Evolutionary conservation across 2,329 filamentous ascomycete genomes (phyloP), one percentile per base, ranked within the genome.

Genomic region (Xylariaceae sp.): DNA sequence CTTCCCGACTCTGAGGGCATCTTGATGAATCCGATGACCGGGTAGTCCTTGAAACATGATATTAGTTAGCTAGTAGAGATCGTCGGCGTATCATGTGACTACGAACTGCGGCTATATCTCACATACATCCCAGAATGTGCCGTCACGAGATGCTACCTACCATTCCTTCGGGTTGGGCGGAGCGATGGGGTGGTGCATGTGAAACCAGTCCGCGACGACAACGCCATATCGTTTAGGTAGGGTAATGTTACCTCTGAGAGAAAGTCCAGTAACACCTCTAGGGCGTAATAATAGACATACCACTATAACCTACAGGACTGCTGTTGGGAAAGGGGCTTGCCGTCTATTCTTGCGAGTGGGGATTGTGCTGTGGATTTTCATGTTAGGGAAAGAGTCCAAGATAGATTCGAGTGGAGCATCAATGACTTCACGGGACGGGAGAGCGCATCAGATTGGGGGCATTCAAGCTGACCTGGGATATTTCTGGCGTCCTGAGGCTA

Each of bases 121-220:
- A n/a, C 48, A 34, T 18, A 45, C 37, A 23, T 49, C 13, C 37
- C 37, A 10, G 37, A 55, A 56, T 30, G 34, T 23, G 51, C 49
- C n/a, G 55, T 35, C 15, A 49, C 50, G 48, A 62, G 63, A 17
- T 61, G 70, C 68, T 65, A 72, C 68, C 69, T 65, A 72, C 68
- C 9, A 65, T 60, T 35, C 66, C 67, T 37, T 69, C 67, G 3
- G 61, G 34, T 68, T 68, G 37, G 71, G 71, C 39, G 68, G 63
- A 61, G 72, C 17, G 59, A 71, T 70, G 13, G 71, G 30, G 53
- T 69, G 71, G 47, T 69, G 73, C 57, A 71, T 61, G 45, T 73
- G 69, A 11, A 70, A 62, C 41, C 69, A 70, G 5, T 70, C 68
- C 7, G 70, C 69, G 37, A 74, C 58, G 35, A 72, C 70, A 44